These are phyloP conservation scores for Papiliotrema fonsecae DNA, from an alignment of 1,284 basidiomycete genomes.

Conservation along the genomic window DNA sequence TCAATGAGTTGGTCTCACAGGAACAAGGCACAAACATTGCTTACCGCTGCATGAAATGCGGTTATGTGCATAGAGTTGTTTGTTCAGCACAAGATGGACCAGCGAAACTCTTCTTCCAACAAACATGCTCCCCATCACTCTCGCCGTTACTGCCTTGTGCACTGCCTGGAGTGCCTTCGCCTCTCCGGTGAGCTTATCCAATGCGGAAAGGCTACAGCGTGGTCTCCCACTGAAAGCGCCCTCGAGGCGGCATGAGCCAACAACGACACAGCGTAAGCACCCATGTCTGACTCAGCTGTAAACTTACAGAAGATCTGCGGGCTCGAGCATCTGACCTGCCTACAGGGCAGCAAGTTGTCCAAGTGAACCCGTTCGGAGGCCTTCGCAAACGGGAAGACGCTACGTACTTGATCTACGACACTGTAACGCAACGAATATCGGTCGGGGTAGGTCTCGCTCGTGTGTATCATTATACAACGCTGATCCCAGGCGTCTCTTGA, in stretches of 20 bases:
- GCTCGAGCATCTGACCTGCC: background rate
- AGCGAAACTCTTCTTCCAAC: no score
- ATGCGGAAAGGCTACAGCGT: background rate
- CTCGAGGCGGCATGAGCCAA: background rate
- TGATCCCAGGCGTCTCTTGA: background rate
- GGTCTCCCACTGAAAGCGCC: background rate
- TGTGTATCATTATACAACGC: background rate
- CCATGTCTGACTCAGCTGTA: background rate
- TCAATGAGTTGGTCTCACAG: no score
- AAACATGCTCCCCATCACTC: no score
- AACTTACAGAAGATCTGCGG: background rate
- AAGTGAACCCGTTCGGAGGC: background rate
- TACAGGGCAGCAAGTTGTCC: background rate
- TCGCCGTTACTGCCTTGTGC: no score
- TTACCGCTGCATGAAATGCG: no score
- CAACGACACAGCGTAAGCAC: background rate
- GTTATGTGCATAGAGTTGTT: no score
- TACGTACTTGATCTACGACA: background rate
- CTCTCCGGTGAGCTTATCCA: background rate
- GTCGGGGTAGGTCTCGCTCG: background rate
- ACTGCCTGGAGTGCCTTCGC: background rate
- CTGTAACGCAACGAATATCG: background rate
- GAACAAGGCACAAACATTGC: no score
- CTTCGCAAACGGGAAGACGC: background rate
- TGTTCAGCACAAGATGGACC: no score